Base-by-base conservation (phyloP, 2,329 filamentous ascomycete genomes). In the Coleophoma crateriformis region DNA sequence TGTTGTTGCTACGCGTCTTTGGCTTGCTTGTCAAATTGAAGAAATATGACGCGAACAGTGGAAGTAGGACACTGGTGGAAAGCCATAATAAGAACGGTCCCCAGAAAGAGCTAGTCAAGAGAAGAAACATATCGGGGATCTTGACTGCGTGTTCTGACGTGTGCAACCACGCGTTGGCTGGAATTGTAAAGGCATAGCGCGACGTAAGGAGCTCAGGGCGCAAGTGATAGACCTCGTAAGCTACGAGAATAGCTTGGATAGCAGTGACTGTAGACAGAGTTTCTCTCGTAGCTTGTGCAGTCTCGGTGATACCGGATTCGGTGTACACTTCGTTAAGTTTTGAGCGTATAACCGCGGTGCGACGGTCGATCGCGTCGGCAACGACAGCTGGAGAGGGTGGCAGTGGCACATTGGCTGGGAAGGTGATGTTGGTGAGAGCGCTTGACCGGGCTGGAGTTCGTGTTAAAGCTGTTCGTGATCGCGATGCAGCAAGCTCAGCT, bases 91-190 rank as follows among this genome's bases (percentile, higher is more conserved):
- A 75, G 49, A 87, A 81, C 0, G 91, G 87, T 0, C 81, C 84
- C 92, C 92, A 97, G 77, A 96, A 97, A 22, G 79, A 78, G 37
- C 78, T 72, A 1, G 86, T 88, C 35, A 95, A 69, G 8, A 96
- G 72, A 32, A 85, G 69, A 68, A 94, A 95, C 59, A 95, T 74
- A 67, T 97, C 88, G 0, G 91, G 90, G 17, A 94, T 68, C 60
- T 81, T 77, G 54, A 95, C 74, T 3, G 81, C 72, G 55, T 81
- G 75, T 53, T 81, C 78, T 7, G 73, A 70, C 13, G 79, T 79
- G 50, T 76, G 73, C 19, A 88, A 66, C 17, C 73, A 66, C 12
- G 67, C 58, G 48, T 87, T 66, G 32, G 83, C 76, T 5, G 88
- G 87, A 46, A 90, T 74, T 51, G 86, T 85, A 64, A 90, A 85